Percentiles rank a stretch among this genome's conserved stretches.
phyloP scores from a whole-genome alignment of 2,329 filamentous ascomycete species.

The Microdochium bolleyi region DNA sequence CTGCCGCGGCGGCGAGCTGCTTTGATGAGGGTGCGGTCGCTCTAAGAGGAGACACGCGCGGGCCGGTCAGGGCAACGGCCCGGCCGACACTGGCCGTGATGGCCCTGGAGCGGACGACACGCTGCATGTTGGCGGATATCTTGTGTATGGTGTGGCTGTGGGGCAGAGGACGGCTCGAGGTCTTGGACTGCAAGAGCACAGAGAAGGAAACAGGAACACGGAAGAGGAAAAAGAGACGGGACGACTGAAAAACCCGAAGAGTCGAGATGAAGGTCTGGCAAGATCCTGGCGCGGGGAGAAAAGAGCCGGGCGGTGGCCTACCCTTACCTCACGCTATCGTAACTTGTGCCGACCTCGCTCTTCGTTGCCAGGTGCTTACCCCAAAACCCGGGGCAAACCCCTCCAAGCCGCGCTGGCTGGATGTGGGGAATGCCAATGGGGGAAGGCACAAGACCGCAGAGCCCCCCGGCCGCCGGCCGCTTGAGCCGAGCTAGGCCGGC shows the following conservation, averaged over 20 bases:
- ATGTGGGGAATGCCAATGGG: neutral
- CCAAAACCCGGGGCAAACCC: neutral
- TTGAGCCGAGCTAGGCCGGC: neutral
- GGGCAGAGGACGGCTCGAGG: neutral
- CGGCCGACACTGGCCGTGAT: conserved; percentile 15
- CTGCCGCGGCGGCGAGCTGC: conserved; percentile 30
- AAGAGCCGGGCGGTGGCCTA: no score
- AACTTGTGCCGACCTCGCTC: neutral
- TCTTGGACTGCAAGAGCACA: no score
- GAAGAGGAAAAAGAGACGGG: no score
- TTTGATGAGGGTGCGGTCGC: conserved; percentile 12
- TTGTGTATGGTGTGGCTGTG: neutral
- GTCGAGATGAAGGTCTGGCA: no score
- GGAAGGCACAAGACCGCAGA: no score
- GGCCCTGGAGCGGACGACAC: conserved; percentile 15
- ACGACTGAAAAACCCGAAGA: no score
- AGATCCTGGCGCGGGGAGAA: no score
- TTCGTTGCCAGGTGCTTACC: neutral
- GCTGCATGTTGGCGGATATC: conserved; percentile 13
- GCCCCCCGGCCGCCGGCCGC: no score
- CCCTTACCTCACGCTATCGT: neutral
- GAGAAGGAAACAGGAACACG: no score
- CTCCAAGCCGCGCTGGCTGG: neutral
- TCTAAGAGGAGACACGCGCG: conserved; percentile 5
- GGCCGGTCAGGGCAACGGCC: conserved; percentile 10